Evolutionary conservation across 2,329 filamentous ascomycete genomes (phyloP).

Genomic region (Pezizomycotina sp.): DNA sequence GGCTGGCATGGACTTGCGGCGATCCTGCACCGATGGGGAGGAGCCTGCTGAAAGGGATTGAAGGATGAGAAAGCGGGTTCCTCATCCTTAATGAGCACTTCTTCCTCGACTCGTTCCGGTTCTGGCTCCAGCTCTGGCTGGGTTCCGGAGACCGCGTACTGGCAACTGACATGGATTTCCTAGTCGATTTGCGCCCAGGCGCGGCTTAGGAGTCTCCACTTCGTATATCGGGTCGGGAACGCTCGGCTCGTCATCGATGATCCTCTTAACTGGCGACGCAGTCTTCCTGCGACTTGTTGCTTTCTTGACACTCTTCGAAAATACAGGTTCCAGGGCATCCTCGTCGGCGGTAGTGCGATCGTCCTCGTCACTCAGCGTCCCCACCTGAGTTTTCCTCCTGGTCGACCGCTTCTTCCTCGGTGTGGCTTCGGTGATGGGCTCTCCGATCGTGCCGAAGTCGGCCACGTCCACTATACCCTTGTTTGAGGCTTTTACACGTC

Average conservation of each 20-base stretch:
- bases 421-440: constrained; percentile 18
- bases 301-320: constrained; percentile 6
- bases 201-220: constrained; percentile 11
- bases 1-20: constrained; percentile 10
- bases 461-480: constrained; percentile 60
- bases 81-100: constrained; percentile 31
- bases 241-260: constrained; percentile 11
- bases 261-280: constrained; percentile 15
- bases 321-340: too few species aligned
- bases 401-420: constrained; percentile 29
- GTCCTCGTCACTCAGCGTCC: constrained; percentile 43
- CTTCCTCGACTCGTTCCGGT: constrained; percentile 1
- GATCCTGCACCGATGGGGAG: constrained; percentile 19
- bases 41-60: constrained; percentile 24
- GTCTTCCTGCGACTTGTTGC: constrained; percentile 24
- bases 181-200: too few species aligned
- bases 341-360: constrained; percentile 29
- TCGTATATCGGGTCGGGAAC: background rate
- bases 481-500: constrained; percentile 69
- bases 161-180: too few species aligned
- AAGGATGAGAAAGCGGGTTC: constrained; percentile 27
- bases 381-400: constrained; percentile 48
- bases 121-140: constrained; percentile 20
- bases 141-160: constrained; percentile 17
- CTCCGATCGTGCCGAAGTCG: constrained; percentile 27